Conservation (phyloP, 177 flowering plant species). For the Vitis hybrid region DNA sequence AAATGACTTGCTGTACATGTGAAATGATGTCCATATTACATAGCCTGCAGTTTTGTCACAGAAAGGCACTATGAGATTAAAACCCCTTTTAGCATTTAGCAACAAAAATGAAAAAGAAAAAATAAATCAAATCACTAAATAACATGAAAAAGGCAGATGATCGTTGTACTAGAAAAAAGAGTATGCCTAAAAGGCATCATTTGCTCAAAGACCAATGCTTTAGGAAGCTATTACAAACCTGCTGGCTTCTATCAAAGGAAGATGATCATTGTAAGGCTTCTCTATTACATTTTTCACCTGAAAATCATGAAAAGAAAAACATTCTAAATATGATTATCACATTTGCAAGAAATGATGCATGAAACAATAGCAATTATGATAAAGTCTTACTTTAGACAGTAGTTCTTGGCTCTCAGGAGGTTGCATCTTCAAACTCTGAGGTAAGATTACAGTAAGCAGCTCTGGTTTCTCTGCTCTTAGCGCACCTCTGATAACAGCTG, state of each 20-base stretch:
- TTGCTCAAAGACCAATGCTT: too few species aligned
- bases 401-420: conserved; percentile 99
- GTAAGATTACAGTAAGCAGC: conserved; percentile 90
- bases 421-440: conserved; percentile 91
- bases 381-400: conserved; percentile 69
- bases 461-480: conserved; percentile 86
- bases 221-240: conserved; percentile 43
- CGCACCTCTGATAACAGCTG: conserved; percentile 98
- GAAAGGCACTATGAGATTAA: neutral
- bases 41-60: conserved; percentile 53
- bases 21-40: conserved; percentile 97
- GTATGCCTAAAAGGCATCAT: neutral
- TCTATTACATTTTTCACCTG: conserved; percentile 96
- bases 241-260: conserved; percentile 98
- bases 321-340: neutral
- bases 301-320: conserved; percentile 8
- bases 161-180: neutral
- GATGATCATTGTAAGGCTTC: conserved; percentile 95
- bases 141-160: neutral
- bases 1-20: conserved; percentile 94
- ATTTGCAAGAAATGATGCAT: neutral
- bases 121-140: neutral
- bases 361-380: neutral
- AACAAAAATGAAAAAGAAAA: neutral
- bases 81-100: neutral